Conservation (phyloP, 2,329 filamentous ascomycete species). For the Dactylellina drechsleri region DNA sequence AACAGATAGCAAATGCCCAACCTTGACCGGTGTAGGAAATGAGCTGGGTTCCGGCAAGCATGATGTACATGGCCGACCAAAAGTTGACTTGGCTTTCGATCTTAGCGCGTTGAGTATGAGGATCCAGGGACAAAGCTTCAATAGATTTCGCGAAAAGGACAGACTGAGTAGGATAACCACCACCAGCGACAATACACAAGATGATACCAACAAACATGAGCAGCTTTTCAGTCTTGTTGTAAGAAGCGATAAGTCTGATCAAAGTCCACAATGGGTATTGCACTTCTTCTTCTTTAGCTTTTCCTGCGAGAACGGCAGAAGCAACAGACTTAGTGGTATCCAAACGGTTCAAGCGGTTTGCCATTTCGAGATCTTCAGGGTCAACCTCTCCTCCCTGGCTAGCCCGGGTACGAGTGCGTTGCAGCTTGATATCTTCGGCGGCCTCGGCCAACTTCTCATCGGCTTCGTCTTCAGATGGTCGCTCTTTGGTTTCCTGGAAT, state of each 20-base stretch:
- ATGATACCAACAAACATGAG: conserved; percentile 78
- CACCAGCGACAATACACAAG: conserved; percentile 80
- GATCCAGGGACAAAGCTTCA: conserved; percentile 69
- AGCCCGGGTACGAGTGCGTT: conserved; percentile 59
- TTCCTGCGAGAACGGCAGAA: conserved; percentile 74
- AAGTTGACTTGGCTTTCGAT: conserved; percentile 80
- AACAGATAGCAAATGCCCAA: conserved; percentile 81
- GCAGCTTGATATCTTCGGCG: conserved; percentile 62
- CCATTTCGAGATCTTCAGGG: conserved; percentile 71
- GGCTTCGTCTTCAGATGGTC: conserved; percentile 67
- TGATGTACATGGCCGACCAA: conserved; percentile 88
- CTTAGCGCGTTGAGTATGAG: conserved; percentile 58
- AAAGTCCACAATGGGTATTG: conserved; percentile 79
- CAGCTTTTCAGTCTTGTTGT: conserved; percentile 78
- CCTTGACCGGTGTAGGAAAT: conserved; percentile 76
- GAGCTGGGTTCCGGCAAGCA: conserved; percentile 80
- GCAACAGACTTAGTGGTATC: conserved; percentile 71
- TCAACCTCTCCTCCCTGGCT: conserved; percentile 63
- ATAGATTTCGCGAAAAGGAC: conserved; percentile 93
- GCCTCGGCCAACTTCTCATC: conserved; percentile 66
- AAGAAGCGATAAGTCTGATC: conserved; percentile 80
- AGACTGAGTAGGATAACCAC: conserved; percentile 78
- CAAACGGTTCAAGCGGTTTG: conserved; percentile 69
- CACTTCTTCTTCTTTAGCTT: conserved; percentile 65
- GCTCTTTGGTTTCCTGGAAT: conserved; percentile 72